Conservation (phyloP, 441 rosid species). For the Eutrema salsugineum region DNA sequence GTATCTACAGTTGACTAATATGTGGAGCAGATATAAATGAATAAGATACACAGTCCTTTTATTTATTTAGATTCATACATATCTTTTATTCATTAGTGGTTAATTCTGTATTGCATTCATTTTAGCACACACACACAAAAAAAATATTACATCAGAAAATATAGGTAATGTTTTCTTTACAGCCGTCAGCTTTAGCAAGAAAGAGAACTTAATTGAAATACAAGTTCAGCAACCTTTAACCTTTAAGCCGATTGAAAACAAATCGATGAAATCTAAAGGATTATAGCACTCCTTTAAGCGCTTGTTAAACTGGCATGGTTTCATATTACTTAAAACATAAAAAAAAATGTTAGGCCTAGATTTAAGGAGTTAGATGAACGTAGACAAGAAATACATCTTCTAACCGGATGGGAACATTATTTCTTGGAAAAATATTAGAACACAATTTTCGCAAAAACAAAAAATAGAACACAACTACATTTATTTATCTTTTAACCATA, state of each 20-base stretch:
- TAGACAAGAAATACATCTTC: constrained; percentile 33
- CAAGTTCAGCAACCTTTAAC: neutral
- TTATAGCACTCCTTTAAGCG: neutral
- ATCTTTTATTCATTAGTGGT: too few species aligned
- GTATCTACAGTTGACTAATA: too few species aligned
- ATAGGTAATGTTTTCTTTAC: neutral
- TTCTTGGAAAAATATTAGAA: too few species aligned
- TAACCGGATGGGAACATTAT: constrained; percentile 22
- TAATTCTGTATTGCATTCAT: too few species aligned
- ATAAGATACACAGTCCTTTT: neutral
- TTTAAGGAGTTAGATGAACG: constrained; percentile 33
- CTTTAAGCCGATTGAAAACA: neutral
- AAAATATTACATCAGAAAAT: too few species aligned
- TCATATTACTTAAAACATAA: neutral
- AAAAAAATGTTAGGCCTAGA: neutral
- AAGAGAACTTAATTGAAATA: neutral
- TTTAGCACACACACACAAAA: too few species aligned
- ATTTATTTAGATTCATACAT: neutral
- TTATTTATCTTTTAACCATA: neutral
- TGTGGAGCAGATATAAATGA: neutral
- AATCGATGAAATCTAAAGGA: neutral
- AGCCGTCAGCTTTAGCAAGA: neutral
- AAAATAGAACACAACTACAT: neutral
- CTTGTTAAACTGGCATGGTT: neutral
- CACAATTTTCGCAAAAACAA: too few species aligned